Conservation (phyloP, 495 filamentous ascomycete genomes). For the Trichoderma erinaceum region DNA sequence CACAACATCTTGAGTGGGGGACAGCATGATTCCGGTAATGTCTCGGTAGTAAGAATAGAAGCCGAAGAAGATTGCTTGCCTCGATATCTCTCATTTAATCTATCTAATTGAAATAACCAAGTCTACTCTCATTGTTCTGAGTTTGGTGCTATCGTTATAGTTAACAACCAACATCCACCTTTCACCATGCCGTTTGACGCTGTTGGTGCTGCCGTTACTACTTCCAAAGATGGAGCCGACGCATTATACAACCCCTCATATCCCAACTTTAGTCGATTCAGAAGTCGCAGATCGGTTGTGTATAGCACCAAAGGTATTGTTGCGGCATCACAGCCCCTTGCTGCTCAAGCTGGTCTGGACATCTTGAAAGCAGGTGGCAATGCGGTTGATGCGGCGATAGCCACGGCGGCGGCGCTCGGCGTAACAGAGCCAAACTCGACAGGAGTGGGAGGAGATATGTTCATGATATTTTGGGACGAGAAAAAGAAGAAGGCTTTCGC, state of each 20-base stretch:
- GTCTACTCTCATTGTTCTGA: not conserved
- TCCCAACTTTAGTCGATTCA: constrained; percentile 37
- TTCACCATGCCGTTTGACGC: not conserved
- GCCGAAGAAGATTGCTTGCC: not conserved
- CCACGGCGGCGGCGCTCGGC: constrained; percentile 72
- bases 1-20: not conserved
- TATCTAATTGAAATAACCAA: not conserved
- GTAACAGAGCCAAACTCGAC: constrained; percentile 90
- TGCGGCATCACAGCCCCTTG: constrained; percentile 83
- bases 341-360: constrained; percentile 80
- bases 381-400: constrained; percentile 57
- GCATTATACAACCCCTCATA: not conserved
- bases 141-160: not conserved
- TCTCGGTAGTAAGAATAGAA: not conserved
- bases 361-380: constrained; percentile 85
- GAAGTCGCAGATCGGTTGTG: constrained; percentile 82
- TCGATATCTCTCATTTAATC: not conserved
- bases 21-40: not conserved
- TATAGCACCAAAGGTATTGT: constrained; percentile 95
- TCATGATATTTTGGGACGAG: constrained; percentile 88
- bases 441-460: constrained; percentile 96
- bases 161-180: no score
- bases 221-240: not conserved
- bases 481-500: constrained; percentile 74
- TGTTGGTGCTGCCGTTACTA: not conserved